phyloP scores from a whole-genome alignment of 116 monocot species.

The Papilionanthe hybrid region DNA sequence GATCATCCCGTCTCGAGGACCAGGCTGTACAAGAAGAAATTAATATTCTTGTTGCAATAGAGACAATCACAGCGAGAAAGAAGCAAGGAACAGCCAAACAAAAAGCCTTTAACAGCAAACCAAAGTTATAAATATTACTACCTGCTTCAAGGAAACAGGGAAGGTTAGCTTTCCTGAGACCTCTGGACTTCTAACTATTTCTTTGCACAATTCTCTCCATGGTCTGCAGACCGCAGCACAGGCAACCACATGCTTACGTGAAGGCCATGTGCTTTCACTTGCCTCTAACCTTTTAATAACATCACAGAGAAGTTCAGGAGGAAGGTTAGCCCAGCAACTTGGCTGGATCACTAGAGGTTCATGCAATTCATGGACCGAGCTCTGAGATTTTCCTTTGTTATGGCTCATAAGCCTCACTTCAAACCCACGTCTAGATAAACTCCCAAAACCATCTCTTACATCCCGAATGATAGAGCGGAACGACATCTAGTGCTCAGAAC shows the following conservation, averaged over 20 bases:
- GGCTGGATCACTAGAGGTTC: constrained; percentile 29
- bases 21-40: constrained; percentile 34
- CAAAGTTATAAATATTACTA: constrained; percentile 1
- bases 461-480: constrained; percentile 81
- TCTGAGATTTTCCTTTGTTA: constrained; percentile 61
- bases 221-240: constrained; percentile 48
- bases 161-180: constrained; percentile 54
- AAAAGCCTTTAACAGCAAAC: neutral
- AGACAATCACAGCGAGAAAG: neutral
- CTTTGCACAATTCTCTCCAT: constrained; percentile 58
- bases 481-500: constrained; percentile 39
- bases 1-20: constrained; percentile 44
- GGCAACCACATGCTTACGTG: constrained; percentile 42
- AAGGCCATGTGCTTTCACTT: constrained; percentile 48
- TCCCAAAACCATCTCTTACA: constrained; percentile 80
- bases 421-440: constrained; percentile 68
- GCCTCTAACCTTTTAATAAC: constrained; percentile 50
- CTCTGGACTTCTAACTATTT: constrained; percentile 49
- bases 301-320: constrained; percentile 52
- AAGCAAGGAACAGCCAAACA: neutral
- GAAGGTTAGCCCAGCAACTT: constrained; percentile 39
- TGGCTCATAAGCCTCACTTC: constrained; percentile 46
- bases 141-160: constrained; percentile 57
- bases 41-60: neutral
- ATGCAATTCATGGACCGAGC: constrained; percentile 58